phyloP scores from a whole-genome alignment of 208 protist genomes.

The Strigomonas culicis region DNA sequence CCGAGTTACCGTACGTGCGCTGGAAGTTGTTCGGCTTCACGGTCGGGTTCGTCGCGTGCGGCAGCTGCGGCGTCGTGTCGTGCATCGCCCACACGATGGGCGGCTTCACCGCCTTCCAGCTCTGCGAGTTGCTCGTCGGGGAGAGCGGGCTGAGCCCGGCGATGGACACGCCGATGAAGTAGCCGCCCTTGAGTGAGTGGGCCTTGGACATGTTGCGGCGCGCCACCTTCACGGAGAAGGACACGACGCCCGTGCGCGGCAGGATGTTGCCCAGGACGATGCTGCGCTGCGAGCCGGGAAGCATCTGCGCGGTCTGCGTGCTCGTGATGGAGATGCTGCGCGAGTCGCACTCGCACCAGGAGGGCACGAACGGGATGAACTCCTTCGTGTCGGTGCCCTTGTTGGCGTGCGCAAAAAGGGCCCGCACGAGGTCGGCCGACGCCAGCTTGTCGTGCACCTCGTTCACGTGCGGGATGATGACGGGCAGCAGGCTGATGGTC shows the following conservation, averaged over 20 bases:
- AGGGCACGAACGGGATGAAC: conserved; percentile 63
- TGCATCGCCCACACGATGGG: conserved; percentile 90
- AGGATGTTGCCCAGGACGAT: conserved; percentile 82
- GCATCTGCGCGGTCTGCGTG: conserved; percentile 70
- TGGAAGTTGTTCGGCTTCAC: conserved; percentile 89
- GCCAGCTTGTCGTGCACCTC: conserved; percentile 40
- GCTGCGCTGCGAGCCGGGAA: conserved; percentile 78
- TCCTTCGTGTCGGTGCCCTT: conserved; percentile 24
- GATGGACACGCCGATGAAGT: conserved; percentile 83
- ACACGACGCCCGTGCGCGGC: conserved; percentile 72
- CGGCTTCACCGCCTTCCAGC: conserved; percentile 84
- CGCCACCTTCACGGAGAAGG: conserved; percentile 80
- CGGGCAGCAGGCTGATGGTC: conserved; percentile 74
- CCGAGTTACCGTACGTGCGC: conserved; percentile 82
- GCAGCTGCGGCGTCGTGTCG: conserved; percentile 86
- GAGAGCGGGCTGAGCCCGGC: conserved; percentile 62
- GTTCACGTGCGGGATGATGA: conserved; percentile 73
- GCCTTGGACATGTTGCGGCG: conserved; percentile 78
- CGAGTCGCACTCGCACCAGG: conserved; percentile 78
- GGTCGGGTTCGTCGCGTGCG: conserved; percentile 86
- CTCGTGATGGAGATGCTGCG: conserved; percentile 73
- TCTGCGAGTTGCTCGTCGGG: conserved; percentile 78
- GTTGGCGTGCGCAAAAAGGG: conserved; percentile 77
- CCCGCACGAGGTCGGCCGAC: conserved; percentile 47
- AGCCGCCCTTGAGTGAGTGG: conserved; percentile 88